Conservation (phyloP, 2,329 filamentous ascomycete genomes). For the Alternaria sp. region DNA sequence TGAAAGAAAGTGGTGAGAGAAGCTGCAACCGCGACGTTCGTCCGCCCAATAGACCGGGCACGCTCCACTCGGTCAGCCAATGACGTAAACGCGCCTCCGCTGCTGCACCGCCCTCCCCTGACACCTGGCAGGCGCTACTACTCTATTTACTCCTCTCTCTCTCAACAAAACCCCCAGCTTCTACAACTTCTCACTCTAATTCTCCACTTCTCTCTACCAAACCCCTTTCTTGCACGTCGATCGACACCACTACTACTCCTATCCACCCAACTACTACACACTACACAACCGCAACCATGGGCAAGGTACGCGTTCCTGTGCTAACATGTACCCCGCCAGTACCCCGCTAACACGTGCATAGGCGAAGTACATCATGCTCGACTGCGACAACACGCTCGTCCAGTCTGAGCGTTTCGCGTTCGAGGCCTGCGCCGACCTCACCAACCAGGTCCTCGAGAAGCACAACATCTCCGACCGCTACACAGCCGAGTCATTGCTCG, state of each 20-base stretch:
- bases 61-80: constrained; percentile 20
- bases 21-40: constrained; percentile 3
- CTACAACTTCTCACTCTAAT: constrained; percentile 13
- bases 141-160: constrained; percentile 30
- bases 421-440: constrained; percentile 85
- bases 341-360: constrained; percentile 31
- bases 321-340: constrained; percentile 21
- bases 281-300: constrained; percentile 35
- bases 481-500: constrained; percentile 78
- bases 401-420: constrained; percentile 90
- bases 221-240: constrained; percentile 15
- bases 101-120: constrained; percentile 25
- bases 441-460: constrained; percentile 81
- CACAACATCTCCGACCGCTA: constrained; percentile 72
- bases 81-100: constrained; percentile 29
- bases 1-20: constrained; percentile 13
- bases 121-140: constrained; percentile 34
- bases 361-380: constrained; percentile 60
- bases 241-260: constrained; percentile 22
- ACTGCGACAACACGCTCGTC: constrained; percentile 87
- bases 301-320: constrained; percentile 31
- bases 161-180: constrained; percentile 30
- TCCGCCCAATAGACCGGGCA: constrained; percentile 18
- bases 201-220: constrained; percentile 6
- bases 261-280: constrained; percentile 8